A percentile compares a stretch with the other conserved stretches of the same genome.
Conservation (phyloP, 495 filamentous ascomycete genomes). For the Podospora tetraspora region DNA sequence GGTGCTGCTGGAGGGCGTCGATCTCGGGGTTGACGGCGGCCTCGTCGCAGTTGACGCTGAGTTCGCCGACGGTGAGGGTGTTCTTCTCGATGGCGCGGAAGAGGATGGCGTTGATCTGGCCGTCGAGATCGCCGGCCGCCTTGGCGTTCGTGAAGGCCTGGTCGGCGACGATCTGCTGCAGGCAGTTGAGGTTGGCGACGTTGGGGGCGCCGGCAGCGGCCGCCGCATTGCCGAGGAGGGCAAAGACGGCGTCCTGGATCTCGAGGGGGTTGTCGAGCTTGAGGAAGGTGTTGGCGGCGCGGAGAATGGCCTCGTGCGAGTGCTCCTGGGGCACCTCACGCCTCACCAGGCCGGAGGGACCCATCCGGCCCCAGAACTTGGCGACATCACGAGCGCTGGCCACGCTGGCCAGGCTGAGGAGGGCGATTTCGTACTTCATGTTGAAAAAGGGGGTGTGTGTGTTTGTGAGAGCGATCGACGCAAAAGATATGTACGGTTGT, state of each 20-base stretch:
- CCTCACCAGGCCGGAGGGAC: constrained; percentile 16
- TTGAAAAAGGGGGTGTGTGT: constrained; percentile 29
- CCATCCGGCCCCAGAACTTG: constrained; percentile 31
- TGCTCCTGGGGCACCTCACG: constrained; percentile 60
- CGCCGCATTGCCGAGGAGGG: constrained; percentile 58
- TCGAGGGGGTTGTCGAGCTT: constrained; percentile 56
- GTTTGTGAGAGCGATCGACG: constrained; percentile 23
- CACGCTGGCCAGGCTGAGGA: constrained; percentile 30
- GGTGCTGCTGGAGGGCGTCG: constrained; percentile 56
- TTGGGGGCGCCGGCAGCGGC: constrained; percentile 51
- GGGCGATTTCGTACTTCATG: constrained; percentile 43
- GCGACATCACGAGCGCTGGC: constrained; percentile 29
- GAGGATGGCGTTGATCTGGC: constrained; percentile 53
- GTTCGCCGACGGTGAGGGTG: constrained; percentile 52
- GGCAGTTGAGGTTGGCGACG: constrained; percentile 56
- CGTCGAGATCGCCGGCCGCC: constrained; percentile 51
- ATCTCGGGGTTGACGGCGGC: constrained; percentile 67
- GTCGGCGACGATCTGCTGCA: constrained; percentile 62
- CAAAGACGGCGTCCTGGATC: constrained; percentile 57
- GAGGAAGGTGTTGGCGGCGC: constrained; percentile 41
- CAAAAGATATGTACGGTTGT: constrained; percentile 18
- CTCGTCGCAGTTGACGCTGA: constrained; percentile 50
- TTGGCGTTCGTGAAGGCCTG: constrained; percentile 68
- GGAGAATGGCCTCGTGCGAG: constrained; percentile 54
- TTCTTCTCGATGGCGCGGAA: constrained; percentile 62